These are phyloP conservation scores for Sphaerulina populicola DNA, from an alignment of 2,329 filamentous ascomycete species.

Conservation along the genomic window DNA sequence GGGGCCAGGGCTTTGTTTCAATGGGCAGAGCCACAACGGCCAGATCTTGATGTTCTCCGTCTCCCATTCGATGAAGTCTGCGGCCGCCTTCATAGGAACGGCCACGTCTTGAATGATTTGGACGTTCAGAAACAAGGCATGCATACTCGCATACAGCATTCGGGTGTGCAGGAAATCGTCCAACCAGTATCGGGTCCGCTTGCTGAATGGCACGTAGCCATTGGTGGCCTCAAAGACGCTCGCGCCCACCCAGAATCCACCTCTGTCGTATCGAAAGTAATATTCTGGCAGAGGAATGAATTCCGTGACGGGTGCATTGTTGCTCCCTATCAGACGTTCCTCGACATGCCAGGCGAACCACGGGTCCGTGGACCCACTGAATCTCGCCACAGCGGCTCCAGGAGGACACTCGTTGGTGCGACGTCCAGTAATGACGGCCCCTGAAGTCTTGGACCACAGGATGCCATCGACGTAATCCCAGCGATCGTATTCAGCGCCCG, in stretches of 20 bases:
- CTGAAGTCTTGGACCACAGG: slow-evolving; percentile 39
- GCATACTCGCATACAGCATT: slow-evolving; percentile 53
- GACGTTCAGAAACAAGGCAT: slow-evolving; percentile 52
- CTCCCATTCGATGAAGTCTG: slow-evolving; percentile 39
- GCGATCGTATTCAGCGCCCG: slow-evolving; percentile 29
- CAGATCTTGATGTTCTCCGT: slow-evolving; percentile 37
- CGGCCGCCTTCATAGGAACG: slow-evolving; percentile 37
- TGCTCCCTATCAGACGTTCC: slow-evolving; percentile 29
- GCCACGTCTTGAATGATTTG: slow-evolving; percentile 58
- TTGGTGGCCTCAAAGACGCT: slow-evolving; percentile 51
- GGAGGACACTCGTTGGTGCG: slow-evolving; percentile 30
- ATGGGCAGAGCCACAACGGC: slow-evolving; percentile 44
- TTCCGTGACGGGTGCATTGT: slow-evolving; percentile 42
- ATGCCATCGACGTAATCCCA: slow-evolving; percentile 48
- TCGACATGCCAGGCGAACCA: slow-evolving; percentile 46
- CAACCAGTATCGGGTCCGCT: slow-evolving; percentile 52
- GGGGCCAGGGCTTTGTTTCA: slow-evolving; percentile 29
- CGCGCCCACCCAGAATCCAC: slow-evolving; percentile 58
- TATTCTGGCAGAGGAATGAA: slow-evolving; percentile 57
- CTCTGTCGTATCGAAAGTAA: slow-evolving; percentile 63
- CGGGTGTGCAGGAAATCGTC: slow-evolving; percentile 56
- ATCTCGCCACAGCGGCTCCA: slow-evolving; percentile 25
- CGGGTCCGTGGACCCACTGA: slow-evolving; percentile 40
- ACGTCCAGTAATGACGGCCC: slow-evolving; percentile 40
- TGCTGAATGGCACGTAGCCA: slow-evolving; percentile 58